A percentile compares a stretch with the other conserved stretches of the same genome.
phyloP scores from a whole-genome alignment of 2,329 filamentous ascomycete species.

The Spiromastix sp. region DNA sequence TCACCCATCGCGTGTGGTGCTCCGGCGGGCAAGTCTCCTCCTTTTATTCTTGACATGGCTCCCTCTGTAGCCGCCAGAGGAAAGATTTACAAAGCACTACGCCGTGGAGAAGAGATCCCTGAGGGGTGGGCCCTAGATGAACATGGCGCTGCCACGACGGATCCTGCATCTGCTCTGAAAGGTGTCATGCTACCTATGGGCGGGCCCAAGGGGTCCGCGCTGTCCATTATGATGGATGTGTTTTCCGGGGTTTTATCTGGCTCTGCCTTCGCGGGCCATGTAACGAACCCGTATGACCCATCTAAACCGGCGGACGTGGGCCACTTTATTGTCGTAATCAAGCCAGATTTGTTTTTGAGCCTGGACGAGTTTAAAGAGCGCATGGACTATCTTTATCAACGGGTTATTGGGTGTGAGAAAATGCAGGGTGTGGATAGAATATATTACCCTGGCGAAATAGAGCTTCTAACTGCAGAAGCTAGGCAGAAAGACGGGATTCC shows the following conservation, averaged over 20 bases:
- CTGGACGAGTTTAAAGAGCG: conserved; percentile 55
- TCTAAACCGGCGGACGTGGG: conserved; percentile 60
- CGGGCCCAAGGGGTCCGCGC: conserved; percentile 67
- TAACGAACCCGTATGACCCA: conserved; percentile 66
- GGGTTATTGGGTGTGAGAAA: conserved; percentile 43
- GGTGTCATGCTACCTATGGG: conserved; percentile 83
- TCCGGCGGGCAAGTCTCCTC: conserved; percentile 47
- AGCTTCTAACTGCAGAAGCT: conserved; percentile 38
- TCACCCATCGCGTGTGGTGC: conserved; percentile 66
- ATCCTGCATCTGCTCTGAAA: conserved; percentile 58
- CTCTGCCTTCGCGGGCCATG: conserved; percentile 66
- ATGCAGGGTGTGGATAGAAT: conserved; percentile 45
- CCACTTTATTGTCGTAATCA: conserved; percentile 61
- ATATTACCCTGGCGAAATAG: conserved; percentile 49
- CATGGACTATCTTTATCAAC: conserved; percentile 48
- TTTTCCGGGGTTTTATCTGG: conserved; percentile 70
- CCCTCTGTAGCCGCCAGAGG: conserved; percentile 35
- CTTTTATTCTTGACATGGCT: conserved; percentile 48
- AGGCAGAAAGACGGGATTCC: conserved; percentile 38
- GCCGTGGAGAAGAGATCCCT: conserved; percentile 34
- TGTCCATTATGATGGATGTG: conserved; percentile 81
- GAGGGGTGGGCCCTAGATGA: conserved; percentile 62
- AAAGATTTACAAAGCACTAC: conserved; percentile 36
- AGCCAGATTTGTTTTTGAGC: conserved; percentile 64
- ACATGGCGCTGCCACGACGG: conserved; percentile 58